Base-by-base conservation (phyloP, 768 basidiomycete species). In the Tremella mesenterica region DNA sequence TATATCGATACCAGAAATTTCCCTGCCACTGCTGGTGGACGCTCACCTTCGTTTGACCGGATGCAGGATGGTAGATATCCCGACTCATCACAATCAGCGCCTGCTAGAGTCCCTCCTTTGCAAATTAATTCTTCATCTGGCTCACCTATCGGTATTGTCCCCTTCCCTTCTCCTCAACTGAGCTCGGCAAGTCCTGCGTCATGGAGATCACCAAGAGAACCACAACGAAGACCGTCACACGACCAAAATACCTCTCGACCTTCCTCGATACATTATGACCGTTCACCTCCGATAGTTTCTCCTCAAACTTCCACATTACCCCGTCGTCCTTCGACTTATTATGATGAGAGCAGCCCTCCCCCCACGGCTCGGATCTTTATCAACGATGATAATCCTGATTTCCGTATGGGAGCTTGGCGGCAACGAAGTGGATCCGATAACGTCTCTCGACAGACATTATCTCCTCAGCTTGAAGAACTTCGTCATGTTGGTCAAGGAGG, bases 11-110 rank as follows among this genome's bases (percentile, higher is more conserved):
- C 26, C 10, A 46, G 47, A 14, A 34, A 30, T n/a, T 39, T 30
- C 20, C 55, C 55, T 1, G 41, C 44, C 36, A 29, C 47, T 28
- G 33, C 31, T n/a, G 29, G 18, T 30, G 59, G 54, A 26, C 57
- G 67, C 25, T 58, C 48, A 12, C 53, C 61, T n/a, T 64, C 65
- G 2, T 48, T 36, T 12, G 66, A 63, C 21, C 44, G 61, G 9
- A 29, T 49, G 20, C 59, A 63, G 20, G 61, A 68, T 34, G 66
- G 66, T 4, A 45, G 66, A 36, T 68, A 68, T 50, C 66, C 63
- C 25, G 61, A 63, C 14, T 59, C 60, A 3, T 21, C 44, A 1
- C 63, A 51, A 23, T 33, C 63, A 9, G 52, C 48, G 21, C 46
- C 60, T 33, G 8, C 50, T 16, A 46, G 56, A 16, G 30, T 47